A percentile compares a stretch with the other conserved stretches of the same genome.
Conservation (phyloP, 306 rosid species). For the Fragaria iinumae region DNA sequence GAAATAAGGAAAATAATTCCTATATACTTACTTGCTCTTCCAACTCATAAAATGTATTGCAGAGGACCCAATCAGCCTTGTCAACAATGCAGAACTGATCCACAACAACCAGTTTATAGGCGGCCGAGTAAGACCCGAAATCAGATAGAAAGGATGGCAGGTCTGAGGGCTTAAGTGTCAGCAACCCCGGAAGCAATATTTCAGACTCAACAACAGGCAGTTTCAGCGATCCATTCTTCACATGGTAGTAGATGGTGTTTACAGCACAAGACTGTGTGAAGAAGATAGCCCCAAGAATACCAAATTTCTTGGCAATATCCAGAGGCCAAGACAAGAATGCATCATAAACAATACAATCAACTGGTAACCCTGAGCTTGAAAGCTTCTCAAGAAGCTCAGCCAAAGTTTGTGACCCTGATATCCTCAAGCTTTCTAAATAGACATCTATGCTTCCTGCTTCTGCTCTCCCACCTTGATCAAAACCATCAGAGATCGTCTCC, state of each 20-base stretch:
- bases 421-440: constrained; percentile 21
- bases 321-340: constrained; percentile 38
- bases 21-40: background rate
- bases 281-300: constrained; percentile 24
- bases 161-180: constrained; percentile 40
- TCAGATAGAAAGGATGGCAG: constrained; percentile 44
- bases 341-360: constrained; percentile 43
- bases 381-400: constrained; percentile 31
- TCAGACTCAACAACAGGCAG: constrained; percentile 24
- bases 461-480: constrained; percentile 14
- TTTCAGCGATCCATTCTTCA: constrained; percentile 19
- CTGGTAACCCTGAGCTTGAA: background rate
- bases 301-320: constrained; percentile 39
- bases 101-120: constrained; percentile 7
- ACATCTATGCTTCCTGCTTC: background rate
- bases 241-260: constrained; percentile 27
- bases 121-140: constrained; percentile 10
- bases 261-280: constrained; percentile 37
- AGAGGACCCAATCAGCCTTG: constrained; percentile 40
- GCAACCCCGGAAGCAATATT: constrained; percentile 46
- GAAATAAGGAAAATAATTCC: too few relatives aligned
- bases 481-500: constrained; percentile 48
- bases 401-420: constrained; percentile 30
- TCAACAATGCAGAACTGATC: constrained; percentile 37
- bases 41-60: constrained; percentile 30